Conservation (phyloP, 768 basidiomycete species). For the Neoboletus magnificus region DNA sequence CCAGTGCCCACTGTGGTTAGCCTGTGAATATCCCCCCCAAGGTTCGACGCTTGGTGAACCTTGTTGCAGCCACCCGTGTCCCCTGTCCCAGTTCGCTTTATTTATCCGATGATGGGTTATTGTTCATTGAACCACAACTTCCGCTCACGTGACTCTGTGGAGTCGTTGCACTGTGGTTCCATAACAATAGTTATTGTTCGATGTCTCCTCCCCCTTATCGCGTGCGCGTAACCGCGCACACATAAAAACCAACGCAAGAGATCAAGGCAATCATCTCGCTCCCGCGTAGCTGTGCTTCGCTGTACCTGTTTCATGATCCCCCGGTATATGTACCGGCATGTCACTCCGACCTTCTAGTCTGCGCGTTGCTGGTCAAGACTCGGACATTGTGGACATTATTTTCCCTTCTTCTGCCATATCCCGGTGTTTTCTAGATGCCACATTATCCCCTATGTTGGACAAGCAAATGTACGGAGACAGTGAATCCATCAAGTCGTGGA, state of each 20-base stretch:
- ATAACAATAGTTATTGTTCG: conserved; percentile 32
- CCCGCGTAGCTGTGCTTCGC: conserved; percentile 31
- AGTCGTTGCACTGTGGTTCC: background rate
- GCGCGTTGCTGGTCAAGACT: conserved; percentile 31
- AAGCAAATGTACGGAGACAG: conserved; percentile 25
- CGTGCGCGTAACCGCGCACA: background rate
- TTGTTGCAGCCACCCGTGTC: conserved; percentile 11
- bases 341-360: conserved; percentile 14
- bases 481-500: conserved; percentile 27
- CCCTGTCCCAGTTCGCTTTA: background rate
- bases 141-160: conserved; percentile 22
- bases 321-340: conserved; percentile 17
- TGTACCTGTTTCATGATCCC: conserved; percentile 10
- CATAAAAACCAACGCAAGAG: conserved; percentile 21
- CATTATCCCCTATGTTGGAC: conserved; percentile 3
- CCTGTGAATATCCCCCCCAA: conserved; percentile 1
- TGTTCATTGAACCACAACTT: conserved; percentile 15
- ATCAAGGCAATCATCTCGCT: background rate
- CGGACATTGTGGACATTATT: conserved; percentile 8
- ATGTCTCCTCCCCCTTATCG: conserved; percentile 6
- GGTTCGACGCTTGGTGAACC: conserved; percentile 1
- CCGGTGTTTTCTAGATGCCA: background rate
- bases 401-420: conserved; percentile 12
- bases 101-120: conserved; percentile 18
- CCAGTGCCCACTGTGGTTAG: conserved; percentile 1